Evolutionary conservation across 2,329 filamentous ascomycete species (phyloP).

Genomic region (Calonectria leucothoes): DNA sequence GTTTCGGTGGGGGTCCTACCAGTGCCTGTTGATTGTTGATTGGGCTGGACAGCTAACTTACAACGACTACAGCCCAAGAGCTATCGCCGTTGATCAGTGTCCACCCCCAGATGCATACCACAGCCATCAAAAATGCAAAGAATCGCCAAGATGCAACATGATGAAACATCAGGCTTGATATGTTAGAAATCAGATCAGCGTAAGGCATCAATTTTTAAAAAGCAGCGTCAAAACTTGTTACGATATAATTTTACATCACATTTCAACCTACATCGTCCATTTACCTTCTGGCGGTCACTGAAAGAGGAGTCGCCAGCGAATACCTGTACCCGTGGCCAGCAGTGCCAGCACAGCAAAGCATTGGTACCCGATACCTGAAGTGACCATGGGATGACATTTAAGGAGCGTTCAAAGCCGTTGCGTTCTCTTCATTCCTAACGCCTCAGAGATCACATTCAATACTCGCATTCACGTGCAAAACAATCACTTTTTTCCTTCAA

Average conservation of each 20-base stretch:
- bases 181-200: background rate
- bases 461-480: background rate
- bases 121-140: background rate
- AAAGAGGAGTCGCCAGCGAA: conserved; percentile 1
- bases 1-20: conserved; percentile 2
- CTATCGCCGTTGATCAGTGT: background rate
- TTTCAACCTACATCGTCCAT: background rate
- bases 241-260: background rate
- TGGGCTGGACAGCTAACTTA: background rate
- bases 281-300: background rate
- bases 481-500: background rate
- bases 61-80: background rate
- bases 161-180: background rate
- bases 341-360: conserved; percentile 23
- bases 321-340: background rate
- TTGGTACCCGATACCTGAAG: conserved; percentile 19
- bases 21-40: background rate
- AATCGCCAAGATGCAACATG: background rate
- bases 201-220: background rate
- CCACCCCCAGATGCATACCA: background rate
- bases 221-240: background rate
- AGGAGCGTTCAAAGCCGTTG: background rate
- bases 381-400: background rate
- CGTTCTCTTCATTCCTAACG: background rate
- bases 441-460: background rate